These are phyloP conservation scores for Penicillium sp. DNA, from an alignment of 2,329 filamentous ascomycete genomes.

Conservation along the genomic window DNA sequence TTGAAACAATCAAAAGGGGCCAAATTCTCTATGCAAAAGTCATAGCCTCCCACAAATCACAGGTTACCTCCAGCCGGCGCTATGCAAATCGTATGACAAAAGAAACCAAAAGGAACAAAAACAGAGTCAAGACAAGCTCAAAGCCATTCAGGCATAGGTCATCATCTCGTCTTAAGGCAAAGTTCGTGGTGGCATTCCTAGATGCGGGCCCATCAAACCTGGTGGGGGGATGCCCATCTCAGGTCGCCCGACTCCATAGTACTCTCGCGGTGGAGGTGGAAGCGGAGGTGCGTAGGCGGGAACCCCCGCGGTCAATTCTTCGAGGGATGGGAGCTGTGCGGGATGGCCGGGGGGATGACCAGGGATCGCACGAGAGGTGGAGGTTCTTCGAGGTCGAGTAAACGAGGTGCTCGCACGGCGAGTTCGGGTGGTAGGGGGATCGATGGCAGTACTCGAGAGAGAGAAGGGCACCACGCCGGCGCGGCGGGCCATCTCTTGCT, in stretches of 20 bases:
- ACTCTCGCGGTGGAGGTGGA: slow-evolving; percentile 34
- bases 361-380: slow-evolving; percentile 34
- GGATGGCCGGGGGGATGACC: slow-evolving; percentile 21
- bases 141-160: slow-evolving; percentile 23
- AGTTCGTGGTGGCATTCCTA: slow-evolving; percentile 34
- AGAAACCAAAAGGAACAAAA: slow-evolving; percentile 12
- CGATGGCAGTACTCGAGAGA: slow-evolving; percentile 53
- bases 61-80: slow-evolving; percentile 34
- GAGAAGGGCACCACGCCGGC: slow-evolving; percentile 85
- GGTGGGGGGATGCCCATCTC: slow-evolving; percentile 29
- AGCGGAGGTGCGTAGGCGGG: slow-evolving; percentile 39
- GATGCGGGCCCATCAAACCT: slow-evolving; percentile 28
- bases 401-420: slow-evolving; percentile 37
- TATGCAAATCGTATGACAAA: slow-evolving; percentile 38
- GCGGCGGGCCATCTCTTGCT: slow-evolving; percentile 86
- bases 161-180: slow-evolving; percentile 27
- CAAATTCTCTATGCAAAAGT: slow-evolving; percentile 27
- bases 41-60: slow-evolving; percentile 26
- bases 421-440: slow-evolving; percentile 39
- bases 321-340: slow-evolving; percentile 41
- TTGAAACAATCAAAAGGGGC: slow-evolving; percentile 12
- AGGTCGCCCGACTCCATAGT: slow-evolving; percentile 32
- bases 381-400: slow-evolving; percentile 38
- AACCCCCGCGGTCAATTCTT: slow-evolving; percentile 45
- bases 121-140: no score